Conservation (phyloP, 2,329 filamentous ascomycete genomes). For the Podosphaera xanthii region DNA sequence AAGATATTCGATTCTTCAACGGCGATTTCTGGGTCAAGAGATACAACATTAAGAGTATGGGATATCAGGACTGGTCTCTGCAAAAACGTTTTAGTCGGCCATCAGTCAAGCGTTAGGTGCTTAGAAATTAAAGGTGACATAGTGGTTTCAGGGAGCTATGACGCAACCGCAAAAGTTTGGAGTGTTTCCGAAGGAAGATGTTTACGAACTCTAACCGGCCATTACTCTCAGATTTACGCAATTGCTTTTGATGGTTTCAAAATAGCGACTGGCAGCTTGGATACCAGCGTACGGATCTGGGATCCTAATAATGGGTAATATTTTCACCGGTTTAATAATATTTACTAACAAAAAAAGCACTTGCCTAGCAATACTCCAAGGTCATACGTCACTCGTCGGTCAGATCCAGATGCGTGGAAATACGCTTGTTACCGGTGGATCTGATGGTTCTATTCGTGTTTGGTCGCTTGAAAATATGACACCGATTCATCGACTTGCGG, state of each 20-base stretch:
- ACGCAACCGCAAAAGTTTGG: conserved; percentile 93
- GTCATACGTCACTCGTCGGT: conserved; percentile 88
- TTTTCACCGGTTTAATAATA: neutral
- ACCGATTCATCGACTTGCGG: conserved; percentile 80
- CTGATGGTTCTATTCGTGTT: conserved; percentile 84
- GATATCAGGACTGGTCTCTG: conserved; percentile 75
- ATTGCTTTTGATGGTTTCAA: conserved; percentile 89
- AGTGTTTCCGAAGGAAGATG: conserved; percentile 91
- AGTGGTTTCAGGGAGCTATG: conserved; percentile 94
- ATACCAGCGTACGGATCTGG: conserved; percentile 95
- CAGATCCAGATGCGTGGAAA: conserved; percentile 91
- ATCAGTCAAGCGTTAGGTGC: conserved; percentile 87
- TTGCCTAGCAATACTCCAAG: conserved; percentile 72
- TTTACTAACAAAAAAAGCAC: conserved; percentile 16
- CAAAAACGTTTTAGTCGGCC: conserved; percentile 76
- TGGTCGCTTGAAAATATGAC: conserved; percentile 85
- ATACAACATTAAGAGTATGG: conserved; percentile 89
- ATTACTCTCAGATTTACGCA: conserved; percentile 97
- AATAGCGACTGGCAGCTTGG: conserved; percentile 84
- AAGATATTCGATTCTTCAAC: conserved; percentile 94
- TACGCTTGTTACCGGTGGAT: conserved; percentile 85
- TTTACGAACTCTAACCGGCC: conserved; percentile 68
- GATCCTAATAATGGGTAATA: conserved; percentile 64
- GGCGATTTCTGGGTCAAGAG: conserved; percentile 85
- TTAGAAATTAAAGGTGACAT: conserved; percentile 90